Evolutionary conservation across 768 basidiomycete genomes (phyloP), one percentile per base, ranked within the genome.

Genomic region (Amylocystis lapponica): DNA sequence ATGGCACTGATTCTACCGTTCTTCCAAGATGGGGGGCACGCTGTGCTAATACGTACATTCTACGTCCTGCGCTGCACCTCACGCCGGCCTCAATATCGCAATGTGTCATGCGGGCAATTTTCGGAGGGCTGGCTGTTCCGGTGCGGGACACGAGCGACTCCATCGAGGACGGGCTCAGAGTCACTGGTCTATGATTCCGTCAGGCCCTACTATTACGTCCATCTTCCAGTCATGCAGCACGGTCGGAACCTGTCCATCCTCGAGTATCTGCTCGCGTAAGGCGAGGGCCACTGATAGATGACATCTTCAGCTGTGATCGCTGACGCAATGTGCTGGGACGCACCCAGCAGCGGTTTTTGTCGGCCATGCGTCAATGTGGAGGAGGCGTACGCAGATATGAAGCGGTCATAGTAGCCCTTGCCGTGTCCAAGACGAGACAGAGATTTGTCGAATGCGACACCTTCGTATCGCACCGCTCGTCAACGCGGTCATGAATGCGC

Each of bases 361-460:
- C 66, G 64, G 20, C 67, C 66, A 41, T 63, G 65, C 12, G 65
- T 54, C 30, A 41, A 37, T 33, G 46, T 34, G 37, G 46, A 35
- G 10, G 51, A 39, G 23, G 67, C 58, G 46, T 86, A 87, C 1
- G 69, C 59, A 3, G 77, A 62, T 27, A 90, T 66, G 62, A 86
- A 90, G 12, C 72, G 69, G 63, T 90, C 87, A 52, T 90, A 90
- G 63, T 84, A 88, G 5, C 87, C 87, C 60, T 85, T 90, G 19
- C 87, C 86, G 50, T 88, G 85, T 9, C 87, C 87, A 22, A 90
- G 71, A 23, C 87, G 79, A 36, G 78, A 78, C 41, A 82, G 58
- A 13, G 73, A 72, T 31, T 66, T 68, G 63, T 89, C 86, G 51
- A 89, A 90, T 9, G 82, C 87, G 36, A 90, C 74, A 32, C 83